These are phyloP conservation scores for Cryphonectria nitschkei DNA, from an alignment of 2,329 filamentous ascomycete species.

Conservation along the genomic window DNA sequence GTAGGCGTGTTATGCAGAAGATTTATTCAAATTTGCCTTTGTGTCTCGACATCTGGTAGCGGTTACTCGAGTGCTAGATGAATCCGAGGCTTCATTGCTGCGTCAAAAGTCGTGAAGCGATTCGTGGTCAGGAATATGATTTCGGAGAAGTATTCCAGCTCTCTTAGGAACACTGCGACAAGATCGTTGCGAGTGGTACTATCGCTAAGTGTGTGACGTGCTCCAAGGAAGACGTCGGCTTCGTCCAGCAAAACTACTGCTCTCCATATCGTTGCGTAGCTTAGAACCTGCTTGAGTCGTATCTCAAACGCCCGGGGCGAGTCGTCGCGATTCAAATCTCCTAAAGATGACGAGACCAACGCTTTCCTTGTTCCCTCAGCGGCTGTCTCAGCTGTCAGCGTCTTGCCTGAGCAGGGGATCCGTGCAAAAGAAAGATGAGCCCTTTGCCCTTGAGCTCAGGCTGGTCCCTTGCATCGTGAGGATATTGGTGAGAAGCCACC, in stretches of 20 bases:
- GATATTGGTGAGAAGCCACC: conserved; percentile 28
- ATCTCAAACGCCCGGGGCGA: conserved; percentile 31
- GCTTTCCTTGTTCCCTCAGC: conserved; percentile 33
- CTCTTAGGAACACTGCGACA: conserved; percentile 43
- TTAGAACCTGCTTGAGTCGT: conserved; percentile 35
- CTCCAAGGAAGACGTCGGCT: conserved; percentile 41
- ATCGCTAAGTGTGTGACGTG: conserved; percentile 29
- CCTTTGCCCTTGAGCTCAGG: conserved; percentile 39
- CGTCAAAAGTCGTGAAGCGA: conserved; percentile 46
- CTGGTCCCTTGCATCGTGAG: conserved; percentile 34
- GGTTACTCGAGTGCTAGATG: conserved; percentile 44
- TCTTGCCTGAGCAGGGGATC: conserved; percentile 39
- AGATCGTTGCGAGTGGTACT: conserved; percentile 34
- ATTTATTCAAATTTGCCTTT: conserved; percentile 9
- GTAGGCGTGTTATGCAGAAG: not conserved
- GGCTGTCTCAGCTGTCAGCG: conserved; percentile 39
- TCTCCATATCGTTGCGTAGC: conserved; percentile 38
- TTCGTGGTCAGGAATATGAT: conserved; percentile 52
- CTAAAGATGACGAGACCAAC: not conserved
- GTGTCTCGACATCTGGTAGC: conserved; percentile 23
- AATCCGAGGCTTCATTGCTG: conserved; percentile 48
- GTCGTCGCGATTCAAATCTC: not conserved
- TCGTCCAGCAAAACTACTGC: conserved; percentile 30
- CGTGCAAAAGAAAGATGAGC: conserved; percentile 38
- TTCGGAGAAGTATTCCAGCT: conserved; percentile 47